Evolutionary conservation across 2,329 filamentous ascomycete genomes (phyloP), one percentile per base, ranked within the genome.

Genomic region (Cordyceps militaris): DNA sequence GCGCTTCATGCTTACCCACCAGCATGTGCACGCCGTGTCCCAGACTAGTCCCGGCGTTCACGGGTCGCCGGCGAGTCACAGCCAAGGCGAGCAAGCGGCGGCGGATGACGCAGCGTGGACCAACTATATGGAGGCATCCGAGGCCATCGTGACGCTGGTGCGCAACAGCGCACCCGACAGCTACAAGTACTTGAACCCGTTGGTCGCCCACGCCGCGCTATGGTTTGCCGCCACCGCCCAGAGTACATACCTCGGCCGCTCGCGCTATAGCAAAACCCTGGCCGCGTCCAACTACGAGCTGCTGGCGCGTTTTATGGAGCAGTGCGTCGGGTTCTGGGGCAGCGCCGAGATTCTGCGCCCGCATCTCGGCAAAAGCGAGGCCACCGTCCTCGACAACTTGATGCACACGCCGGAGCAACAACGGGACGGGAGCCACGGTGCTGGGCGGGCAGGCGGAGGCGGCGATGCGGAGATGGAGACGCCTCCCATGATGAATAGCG

Each of bases 151-250:
- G 5, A 60, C 59, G 3, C 63, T 70, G 1, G 61, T 69, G n/a
- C 61, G 63, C 24, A 64, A 61, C 43, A 67, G 65, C 60, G 61
- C 61, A 13, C 62, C 64, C 1, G 62, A 67, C 19, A 66, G 70
- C 58, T 61, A 66, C 46, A 62, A 60, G 34, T 65, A 67, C 57
- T 64, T 71, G 26, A 71, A 70, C 52, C 68, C 69, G 2, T 71
- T 71, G 50, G 61, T 69, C 21, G 59, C 61, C 14, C 71, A 64
- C n/a, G n/a, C n/a, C 61, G 70, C 68, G 1, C 63, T 69, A 4
- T 71, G 69, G 69, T 64, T 71, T 8, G 67, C 66, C 0, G 64
- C 66, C 0, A 68, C 68, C 0, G 65, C 66, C 2, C 68, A 70
- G 52, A 57, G 69, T 6, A 58, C 46, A 11, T 49, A 28, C 16